These are phyloP conservation scores for Agrocybe pediades DNA, from an alignment of 768 basidiomycete species.

Conservation along the genomic window DNA sequence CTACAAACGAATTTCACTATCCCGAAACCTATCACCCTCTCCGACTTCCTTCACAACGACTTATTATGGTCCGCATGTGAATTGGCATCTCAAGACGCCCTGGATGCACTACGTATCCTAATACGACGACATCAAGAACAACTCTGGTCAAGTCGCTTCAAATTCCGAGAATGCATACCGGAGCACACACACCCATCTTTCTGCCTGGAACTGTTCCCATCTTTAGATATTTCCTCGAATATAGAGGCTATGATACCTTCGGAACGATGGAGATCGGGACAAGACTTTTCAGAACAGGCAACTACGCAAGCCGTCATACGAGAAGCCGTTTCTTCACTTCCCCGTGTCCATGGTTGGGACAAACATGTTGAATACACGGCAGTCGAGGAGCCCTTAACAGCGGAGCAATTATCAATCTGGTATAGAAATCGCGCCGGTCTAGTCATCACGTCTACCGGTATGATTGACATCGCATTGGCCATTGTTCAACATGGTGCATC, in stretches of 20 bases:
- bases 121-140: constrained; percentile 52
- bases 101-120: constrained; percentile 60
- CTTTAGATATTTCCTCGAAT: constrained; percentile 49
- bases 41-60: constrained; percentile 62
- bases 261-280: constrained; percentile 50
- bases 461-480: constrained; percentile 78
- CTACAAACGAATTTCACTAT: constrained; percentile 28
- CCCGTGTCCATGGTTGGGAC: constrained; percentile 11
- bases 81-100: constrained; percentile 64
- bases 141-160: constrained; percentile 72
- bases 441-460: constrained; percentile 67
- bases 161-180: constrained; percentile 74
- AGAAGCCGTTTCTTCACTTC: constrained; percentile 16
- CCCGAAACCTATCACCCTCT: constrained; percentile 53
- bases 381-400: constrained; percentile 37
- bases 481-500: constrained; percentile 87
- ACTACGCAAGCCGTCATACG: constrained; percentile 44
- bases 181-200: constrained; percentile 66
- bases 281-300: constrained; percentile 60
- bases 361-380: constrained; percentile 14
- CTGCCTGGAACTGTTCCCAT: constrained; percentile 65
- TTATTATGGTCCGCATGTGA: constrained; percentile 60
- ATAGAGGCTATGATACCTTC: constrained; percentile 36
- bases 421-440: constrained; percentile 66
- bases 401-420: constrained; percentile 67